phyloP scores from a whole-genome alignment of 2,329 filamentous ascomycete species.

The Thermothelomyces thermophilus region DNA sequence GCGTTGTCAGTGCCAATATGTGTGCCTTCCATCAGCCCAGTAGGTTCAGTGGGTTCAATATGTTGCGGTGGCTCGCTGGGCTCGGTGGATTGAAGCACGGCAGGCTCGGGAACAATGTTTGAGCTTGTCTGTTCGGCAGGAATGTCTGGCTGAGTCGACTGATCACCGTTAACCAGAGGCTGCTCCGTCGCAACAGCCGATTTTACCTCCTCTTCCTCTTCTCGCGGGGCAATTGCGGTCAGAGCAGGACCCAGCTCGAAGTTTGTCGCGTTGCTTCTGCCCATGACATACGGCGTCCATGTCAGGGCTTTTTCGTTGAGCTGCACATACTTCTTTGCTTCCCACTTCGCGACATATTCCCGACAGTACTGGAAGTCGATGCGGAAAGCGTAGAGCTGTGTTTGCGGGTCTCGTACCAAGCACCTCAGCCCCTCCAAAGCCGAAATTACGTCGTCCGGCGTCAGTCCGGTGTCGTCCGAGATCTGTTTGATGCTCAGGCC shows the following conservation, averaged over 20 bases:
- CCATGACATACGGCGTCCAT: slow-evolving; percentile 98
- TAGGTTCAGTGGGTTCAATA: slow-evolving; percentile 1
- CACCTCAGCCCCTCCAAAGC: slow-evolving; percentile 85
- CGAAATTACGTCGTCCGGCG: slow-evolving; percentile 90
- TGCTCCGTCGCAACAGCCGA: slow-evolving; percentile 29
- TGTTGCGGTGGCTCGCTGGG: slow-evolving; percentile 32
- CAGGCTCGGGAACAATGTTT: slow-evolving; percentile 17
- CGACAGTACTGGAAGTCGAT: slow-evolving; percentile 80
- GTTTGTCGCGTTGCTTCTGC: slow-evolving; percentile 71
- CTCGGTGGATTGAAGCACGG: slow-evolving; percentile 36
- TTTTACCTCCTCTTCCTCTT: slow-evolving; percentile 56
- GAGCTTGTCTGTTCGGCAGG: slow-evolving; percentile 30
- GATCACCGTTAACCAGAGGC: slow-evolving; percentile 30
- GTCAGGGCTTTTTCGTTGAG: slow-evolving; percentile 74
- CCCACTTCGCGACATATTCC: slow-evolving; percentile 83
- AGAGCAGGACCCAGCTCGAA: slow-evolving; percentile 77
- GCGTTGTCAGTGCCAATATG: slow-evolving; percentile 1
- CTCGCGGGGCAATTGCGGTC: slow-evolving; percentile 80
- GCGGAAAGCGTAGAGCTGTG: slow-evolving; percentile 81
- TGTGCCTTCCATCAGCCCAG: too few relatives aligned
- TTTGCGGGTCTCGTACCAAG: slow-evolving; percentile 81
- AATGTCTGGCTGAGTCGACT: slow-evolving; percentile 24
- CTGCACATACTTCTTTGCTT: slow-evolving; percentile 79
- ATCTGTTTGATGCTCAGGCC: slow-evolving; percentile 60
- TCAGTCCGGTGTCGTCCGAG: slow-evolving; percentile 89